Evolutionary conservation across 2,329 filamentous ascomycete genomes (phyloP).

Genomic region (Aspergillaceae sp.): DNA sequence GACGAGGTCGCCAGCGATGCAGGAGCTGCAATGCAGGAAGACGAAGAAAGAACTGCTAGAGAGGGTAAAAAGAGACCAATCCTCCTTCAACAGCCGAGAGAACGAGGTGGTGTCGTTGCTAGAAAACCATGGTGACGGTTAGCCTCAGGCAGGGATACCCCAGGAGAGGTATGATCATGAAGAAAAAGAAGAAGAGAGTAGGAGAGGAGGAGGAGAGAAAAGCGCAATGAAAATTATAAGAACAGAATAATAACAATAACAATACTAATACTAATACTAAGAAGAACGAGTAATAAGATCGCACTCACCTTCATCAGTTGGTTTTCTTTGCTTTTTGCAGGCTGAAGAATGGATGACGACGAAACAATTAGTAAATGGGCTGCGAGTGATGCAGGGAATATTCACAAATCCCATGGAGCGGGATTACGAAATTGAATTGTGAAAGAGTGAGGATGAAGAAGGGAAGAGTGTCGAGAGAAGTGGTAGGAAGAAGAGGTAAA

Average conservation of each 20-base stretch:
- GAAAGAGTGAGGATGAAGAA: no score
- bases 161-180: no score
- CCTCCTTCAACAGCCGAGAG: constrained; percentile 11
- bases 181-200: constrained; percentile 1
- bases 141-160: constrained; percentile 5
- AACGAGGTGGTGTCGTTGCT: constrained; percentile 13
- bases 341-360: no score
- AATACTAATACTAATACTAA: not conserved
- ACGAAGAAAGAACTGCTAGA: constrained; percentile 4
- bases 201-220: not conserved
- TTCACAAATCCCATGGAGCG: constrained; percentile 20
- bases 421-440: no score
- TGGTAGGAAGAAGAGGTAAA: no score
- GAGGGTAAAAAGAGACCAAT: constrained; percentile 14
- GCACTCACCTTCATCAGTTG: constrained; percentile 20
- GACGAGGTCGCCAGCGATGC: no score
- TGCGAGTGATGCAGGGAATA: constrained; percentile 40
- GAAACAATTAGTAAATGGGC: constrained; percentile 44
- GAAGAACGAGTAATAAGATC: not conserved
- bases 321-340: not conserved
- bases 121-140: constrained; percentile 8
- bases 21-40: no score
- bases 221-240: not conserved
- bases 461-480: no score
- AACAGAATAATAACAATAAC: not conserved